phyloP scores from a whole-genome alignment of 345 rosid species.

The Anastatica hierochuntica region DNA sequence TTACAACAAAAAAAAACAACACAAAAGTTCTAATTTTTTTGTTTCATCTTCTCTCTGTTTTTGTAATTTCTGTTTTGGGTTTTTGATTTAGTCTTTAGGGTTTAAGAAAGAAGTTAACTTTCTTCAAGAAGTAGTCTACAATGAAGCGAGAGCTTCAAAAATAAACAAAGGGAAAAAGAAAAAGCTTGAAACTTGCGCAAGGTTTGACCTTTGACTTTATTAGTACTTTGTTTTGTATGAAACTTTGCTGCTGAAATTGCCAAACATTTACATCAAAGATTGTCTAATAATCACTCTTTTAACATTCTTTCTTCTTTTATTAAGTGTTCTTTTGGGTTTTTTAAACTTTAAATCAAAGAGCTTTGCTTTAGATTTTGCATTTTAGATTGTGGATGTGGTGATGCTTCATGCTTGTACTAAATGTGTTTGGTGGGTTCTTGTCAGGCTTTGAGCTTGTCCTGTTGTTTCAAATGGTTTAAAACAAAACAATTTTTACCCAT shows the following conservation, averaged over 20 bases:
- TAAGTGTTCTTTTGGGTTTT: neutral
- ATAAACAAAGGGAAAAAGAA: neutral
- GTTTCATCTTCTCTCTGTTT: constrained; percentile 10
- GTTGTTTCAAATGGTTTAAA: constrained; percentile 15
- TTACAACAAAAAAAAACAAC: too few relatives aligned
- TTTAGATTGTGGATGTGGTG: constrained; percentile 21
- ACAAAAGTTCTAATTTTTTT: neutral
- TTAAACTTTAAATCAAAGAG: neutral
- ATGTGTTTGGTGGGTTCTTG: constrained; percentile 24
- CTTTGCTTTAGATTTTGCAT: neutral
- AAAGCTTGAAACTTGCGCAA: constrained; percentile 14
- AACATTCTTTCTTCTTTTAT: neutral
- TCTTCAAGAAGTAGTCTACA: too few relatives aligned
- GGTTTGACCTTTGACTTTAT: constrained; percentile 21
- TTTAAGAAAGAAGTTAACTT: constrained; percentile 10
- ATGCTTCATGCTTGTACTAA: constrained; percentile 15
- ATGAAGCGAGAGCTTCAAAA: constrained; percentile 17
- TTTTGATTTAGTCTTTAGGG: constrained; percentile 14
- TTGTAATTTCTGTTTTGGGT: neutral
- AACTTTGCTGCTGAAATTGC: neutral
- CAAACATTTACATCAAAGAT: neutral
- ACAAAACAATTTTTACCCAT: neutral
- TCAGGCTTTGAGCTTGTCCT: constrained; percentile 24
- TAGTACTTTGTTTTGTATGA: neutral
- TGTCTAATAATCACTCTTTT: neutral